A percentile compares a stretch with the other conserved stretches of the same genome.
phyloP scores from a whole-genome alignment of 306 rosid genomes.

The Ochetophila trinervis region DNA sequence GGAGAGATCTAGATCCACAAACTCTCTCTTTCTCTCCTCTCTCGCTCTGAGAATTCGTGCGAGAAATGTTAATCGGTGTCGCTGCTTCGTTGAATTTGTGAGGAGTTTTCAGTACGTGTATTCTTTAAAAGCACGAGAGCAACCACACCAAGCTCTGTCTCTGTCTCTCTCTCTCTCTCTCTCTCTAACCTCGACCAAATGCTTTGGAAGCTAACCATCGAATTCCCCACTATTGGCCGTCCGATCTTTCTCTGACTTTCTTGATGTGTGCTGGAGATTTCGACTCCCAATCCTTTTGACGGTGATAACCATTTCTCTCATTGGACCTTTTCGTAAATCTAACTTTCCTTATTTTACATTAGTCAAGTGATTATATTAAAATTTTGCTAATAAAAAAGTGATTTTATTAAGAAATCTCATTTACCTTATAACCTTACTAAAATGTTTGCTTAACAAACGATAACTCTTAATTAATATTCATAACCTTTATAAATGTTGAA shows the following conservation, averaged over 20 bases:
- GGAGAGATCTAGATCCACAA: constrained; percentile 33
- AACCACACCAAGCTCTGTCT: constrained; percentile 3
- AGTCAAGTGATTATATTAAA: too few species aligned
- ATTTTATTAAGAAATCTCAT: not conserved
- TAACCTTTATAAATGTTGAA: too few species aligned
- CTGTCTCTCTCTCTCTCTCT: not conserved
- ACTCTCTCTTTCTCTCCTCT: constrained; percentile 15
- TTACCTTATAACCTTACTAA: too few species aligned
- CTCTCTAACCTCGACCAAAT: constrained; percentile 8
- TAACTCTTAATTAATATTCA: too few species aligned
- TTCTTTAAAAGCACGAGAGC: constrained; percentile 23
- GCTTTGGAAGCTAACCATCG: not conserved
- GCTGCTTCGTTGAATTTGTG: not conserved
- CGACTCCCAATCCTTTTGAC: constrained; percentile 4
- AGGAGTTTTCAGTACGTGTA: not conserved
- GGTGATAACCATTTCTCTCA: constrained; percentile 5
- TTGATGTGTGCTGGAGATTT: constrained; percentile 16
- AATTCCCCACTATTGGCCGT: constrained; percentile 13
- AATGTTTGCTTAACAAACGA: too few species aligned
- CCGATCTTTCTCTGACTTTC: not conserved
- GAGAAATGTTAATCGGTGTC: not conserved
- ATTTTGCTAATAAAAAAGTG: too few species aligned
- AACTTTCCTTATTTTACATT: not conserved
- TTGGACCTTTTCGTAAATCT: not conserved
- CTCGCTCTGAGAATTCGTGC: constrained; percentile 10